These are phyloP conservation scores for Hyphochytrium catenoides DNA, from an alignment of 352 stramenopile genomes.

Conservation along the genomic window DNA sequence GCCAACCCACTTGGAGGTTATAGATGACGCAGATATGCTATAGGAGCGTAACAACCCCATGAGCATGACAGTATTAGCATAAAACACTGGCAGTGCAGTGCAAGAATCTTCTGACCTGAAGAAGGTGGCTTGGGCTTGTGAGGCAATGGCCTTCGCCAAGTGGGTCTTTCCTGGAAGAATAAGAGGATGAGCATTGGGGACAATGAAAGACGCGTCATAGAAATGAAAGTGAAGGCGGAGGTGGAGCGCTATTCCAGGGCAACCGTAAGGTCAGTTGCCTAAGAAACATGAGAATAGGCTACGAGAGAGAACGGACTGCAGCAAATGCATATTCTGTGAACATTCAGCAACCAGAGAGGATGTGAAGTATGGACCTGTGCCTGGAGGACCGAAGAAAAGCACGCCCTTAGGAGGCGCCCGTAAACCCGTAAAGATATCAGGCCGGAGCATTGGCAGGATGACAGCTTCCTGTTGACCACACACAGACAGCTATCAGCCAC, in stretches of 20 bases:
- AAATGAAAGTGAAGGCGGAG: background rate
- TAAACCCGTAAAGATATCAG: slow-evolving; percentile 47
- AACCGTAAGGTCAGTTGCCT: too few relatives aligned
- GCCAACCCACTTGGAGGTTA: slow-evolving; percentile 70
- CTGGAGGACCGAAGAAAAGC: slow-evolving; percentile 46
- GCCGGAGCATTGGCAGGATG: slow-evolving; percentile 46
- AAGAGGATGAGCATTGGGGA: background rate
- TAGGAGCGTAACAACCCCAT: slow-evolving; percentile 10
- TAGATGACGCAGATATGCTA: slow-evolving; percentile 55
- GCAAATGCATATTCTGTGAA: too few relatives aligned
- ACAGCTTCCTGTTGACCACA: slow-evolving; percentile 32
- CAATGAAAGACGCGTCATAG: background rate
- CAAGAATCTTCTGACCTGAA: slow-evolving; percentile 34
- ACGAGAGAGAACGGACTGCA: too few relatives aligned
- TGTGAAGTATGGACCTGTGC: slow-evolving; percentile 25
- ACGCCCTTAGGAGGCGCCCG: slow-evolving; percentile 33
- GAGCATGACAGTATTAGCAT: slow-evolving; percentile 6
- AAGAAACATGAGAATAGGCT: too few relatives aligned
- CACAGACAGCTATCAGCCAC: background rate
- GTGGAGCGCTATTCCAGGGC: too few relatives aligned
- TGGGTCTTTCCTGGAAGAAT: slow-evolving; percentile 34
- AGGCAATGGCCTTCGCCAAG: slow-evolving; percentile 49
- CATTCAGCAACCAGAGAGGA: too few relatives aligned
- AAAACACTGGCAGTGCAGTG: slow-evolving; percentile 2
- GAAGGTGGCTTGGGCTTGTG: slow-evolving; percentile 48